Evolutionary conservation across 805 yeast species (phyloP).

Genomic region (Phaffomyces opuntiae): DNA sequence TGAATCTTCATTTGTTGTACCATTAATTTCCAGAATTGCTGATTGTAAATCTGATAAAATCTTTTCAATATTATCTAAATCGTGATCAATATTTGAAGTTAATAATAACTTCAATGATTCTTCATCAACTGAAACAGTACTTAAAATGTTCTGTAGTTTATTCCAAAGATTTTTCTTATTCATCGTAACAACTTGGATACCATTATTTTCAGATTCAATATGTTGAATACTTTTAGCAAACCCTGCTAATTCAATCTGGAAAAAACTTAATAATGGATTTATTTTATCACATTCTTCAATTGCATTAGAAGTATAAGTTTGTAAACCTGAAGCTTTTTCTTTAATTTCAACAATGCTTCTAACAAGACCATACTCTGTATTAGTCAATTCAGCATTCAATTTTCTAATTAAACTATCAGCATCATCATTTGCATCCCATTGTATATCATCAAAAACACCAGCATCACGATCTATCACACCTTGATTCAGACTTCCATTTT

Average conservation of each 20-base stretch:
- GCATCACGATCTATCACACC: constrained; percentile 30
- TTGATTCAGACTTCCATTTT: constrained; percentile 10
- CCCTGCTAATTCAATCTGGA: constrained; percentile 54
- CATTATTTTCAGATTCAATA: constrained; percentile 71
- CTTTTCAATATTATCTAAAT: constrained; percentile 44
- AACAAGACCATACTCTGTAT: constrained; percentile 57
- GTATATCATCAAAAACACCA: constrained; percentile 69
- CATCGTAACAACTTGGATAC: constrained; percentile 75
- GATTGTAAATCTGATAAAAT: constrained; percentile 49
- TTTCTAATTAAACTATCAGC: constrained; percentile 50
- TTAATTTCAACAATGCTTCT: constrained; percentile 47
- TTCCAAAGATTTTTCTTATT: constrained; percentile 72
- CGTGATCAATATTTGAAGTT: constrained; percentile 41
- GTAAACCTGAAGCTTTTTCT: constrained; percentile 35
- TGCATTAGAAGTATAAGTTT: constrained; percentile 36
- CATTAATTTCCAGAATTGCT: constrained; percentile 60
- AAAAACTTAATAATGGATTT: constrained; percentile 46
- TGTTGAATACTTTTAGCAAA: constrained; percentile 62
- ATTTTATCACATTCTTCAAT: constrained; percentile 47
- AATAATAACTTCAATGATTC: constrained; percentile 42
- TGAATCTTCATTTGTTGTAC: constrained; percentile 22
- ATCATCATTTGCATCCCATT: constrained; percentile 68
- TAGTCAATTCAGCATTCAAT: constrained; percentile 51
- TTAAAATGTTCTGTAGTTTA: constrained; percentile 60
- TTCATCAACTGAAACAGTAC: constrained; percentile 62